Base-by-base conservation (phyloP, 495 filamentous ascomycete species). In the Parachaetomium inaequale region DNA sequence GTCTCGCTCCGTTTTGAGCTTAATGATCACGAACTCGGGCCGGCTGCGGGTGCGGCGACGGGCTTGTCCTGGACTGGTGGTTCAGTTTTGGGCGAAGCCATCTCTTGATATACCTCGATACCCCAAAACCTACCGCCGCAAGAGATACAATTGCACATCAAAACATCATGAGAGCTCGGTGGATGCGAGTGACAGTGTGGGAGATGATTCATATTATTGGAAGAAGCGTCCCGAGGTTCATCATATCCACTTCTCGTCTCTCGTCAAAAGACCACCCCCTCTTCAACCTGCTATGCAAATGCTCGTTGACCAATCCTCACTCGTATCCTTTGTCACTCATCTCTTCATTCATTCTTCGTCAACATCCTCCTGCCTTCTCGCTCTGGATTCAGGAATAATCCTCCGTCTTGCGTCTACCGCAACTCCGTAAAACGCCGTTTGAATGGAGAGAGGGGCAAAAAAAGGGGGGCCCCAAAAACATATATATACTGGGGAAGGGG, bases 31-130 rank as follows among this genome's bases (percentile, higher is more conserved):
- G 53, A 53, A 52, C 17, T 21, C 21, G 1, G 36, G 25, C 21
- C 46, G 15, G 17, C 15, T 26, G 36, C 31, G 52, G 52, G 29
- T 15, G n/a, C n/a, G n/a, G n/a, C n/a, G n/a, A 32, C 34, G 19
- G 54, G 25, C n/a, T 46, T 26, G 43, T 26, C 28, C 42, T 4
- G 32, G 25, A 54, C 58, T 61, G 63, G 63, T 61, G 63, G 53
- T 61, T 57, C 63, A 54, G 63, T 46, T 28, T 36, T 47, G 47
- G 46, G 38, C 47, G 32, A 25, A 38, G 36, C 34, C 10, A 28
- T 29, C 15, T 5, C 15, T 36, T 56, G 54, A 43, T 56, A 56
- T 31, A 45, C 54, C 21, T 40, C 34, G 25, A 55, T 38, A 36
- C 32, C 8, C 3, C 26, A 34, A 28, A 40, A 15, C 36, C 31